Percentiles rank a stretch among this genome's conserved stretches.
Evolutionary conservation across 345 rosid species (phyloP).

Genomic region (Eucalyptus microcorys): DNA sequence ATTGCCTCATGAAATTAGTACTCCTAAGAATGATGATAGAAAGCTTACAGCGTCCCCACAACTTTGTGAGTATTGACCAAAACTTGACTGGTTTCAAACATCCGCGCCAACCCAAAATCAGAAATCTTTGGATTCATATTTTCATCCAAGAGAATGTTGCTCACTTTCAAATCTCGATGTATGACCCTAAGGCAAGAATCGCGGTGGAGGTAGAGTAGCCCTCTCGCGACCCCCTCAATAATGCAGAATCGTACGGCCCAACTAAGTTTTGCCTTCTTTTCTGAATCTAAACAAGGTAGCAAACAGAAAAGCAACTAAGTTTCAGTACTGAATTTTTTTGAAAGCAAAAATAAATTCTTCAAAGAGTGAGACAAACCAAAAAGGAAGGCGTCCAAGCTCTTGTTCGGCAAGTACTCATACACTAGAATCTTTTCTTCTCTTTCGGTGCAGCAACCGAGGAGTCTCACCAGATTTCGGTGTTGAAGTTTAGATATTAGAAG

Average conservation of each 20-base stretch:
- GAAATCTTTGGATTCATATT: constrained; percentile 20
- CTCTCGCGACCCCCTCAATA: constrained; percentile 17
- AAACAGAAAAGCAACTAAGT: background rate
- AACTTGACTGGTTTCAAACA: background rate
- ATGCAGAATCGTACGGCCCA: constrained; percentile 11
- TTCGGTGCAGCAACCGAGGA: constrained; percentile 44
- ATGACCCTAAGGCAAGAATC: constrained; percentile 18
- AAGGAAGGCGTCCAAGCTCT: constrained; percentile 7
- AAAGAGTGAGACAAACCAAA: constrained; percentile 1
- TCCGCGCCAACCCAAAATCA: constrained; percentile 22
- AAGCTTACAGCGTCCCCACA: constrained; percentile 3
- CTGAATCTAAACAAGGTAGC: background rate
- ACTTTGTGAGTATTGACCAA: constrained; percentile 3
- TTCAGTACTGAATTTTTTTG: background rate
- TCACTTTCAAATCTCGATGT: constrained; percentile 16
- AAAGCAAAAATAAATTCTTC: background rate
- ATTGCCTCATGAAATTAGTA: background rate
- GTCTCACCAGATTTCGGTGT: constrained; percentile 50
- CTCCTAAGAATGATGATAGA: background rate
- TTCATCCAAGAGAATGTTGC: constrained; percentile 13
- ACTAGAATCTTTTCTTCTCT: constrained; percentile 41
- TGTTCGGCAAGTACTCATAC: constrained; percentile 36
- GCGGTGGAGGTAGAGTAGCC: constrained; percentile 15
- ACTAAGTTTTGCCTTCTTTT: background rate
- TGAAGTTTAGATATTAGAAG: constrained; percentile 45